Percentiles rank a stretch among this genome's conserved stretches.
Evolutionary conservation across 257 asterid genomes (phyloP).

Genomic region (Rehmannia glutinosa): DNA sequence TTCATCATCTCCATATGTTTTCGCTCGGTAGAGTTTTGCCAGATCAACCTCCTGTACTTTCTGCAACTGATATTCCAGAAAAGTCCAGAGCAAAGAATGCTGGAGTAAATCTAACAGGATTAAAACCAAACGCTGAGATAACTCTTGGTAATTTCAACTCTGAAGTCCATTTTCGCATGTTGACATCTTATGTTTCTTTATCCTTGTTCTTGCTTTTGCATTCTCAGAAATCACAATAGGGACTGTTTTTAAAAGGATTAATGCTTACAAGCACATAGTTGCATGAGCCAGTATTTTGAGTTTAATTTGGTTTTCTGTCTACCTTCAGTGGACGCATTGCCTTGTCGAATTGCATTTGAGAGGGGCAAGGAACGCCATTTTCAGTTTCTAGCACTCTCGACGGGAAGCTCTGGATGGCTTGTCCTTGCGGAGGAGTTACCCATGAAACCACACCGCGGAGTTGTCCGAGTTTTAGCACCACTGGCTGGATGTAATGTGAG

Average conservation of each 20-base stretch:
- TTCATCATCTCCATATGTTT: slow-evolving; percentile 81
- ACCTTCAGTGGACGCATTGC: slow-evolving; percentile 67
- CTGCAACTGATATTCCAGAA: slow-evolving; percentile 48
- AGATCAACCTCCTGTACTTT: slow-evolving; percentile 73
- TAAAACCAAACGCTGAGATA: slow-evolving; percentile 68
- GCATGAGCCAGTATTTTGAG: slow-evolving; percentile 3
- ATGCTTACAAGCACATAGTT: not conserved
- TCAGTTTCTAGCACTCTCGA: slow-evolving; percentile 61
- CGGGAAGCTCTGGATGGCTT: slow-evolving; percentile 86
- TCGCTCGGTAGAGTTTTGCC: slow-evolving; percentile 68
- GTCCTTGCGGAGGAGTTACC: slow-evolving; percentile 74
- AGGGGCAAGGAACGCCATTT: slow-evolving; percentile 95
- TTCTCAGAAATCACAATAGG: too few species aligned
- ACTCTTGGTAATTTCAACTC: slow-evolving; percentile 55
- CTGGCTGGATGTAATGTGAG: slow-evolving; percentile 95
- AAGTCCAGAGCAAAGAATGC: slow-evolving; percentile 70
- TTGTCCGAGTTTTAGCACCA: slow-evolving; percentile 83
- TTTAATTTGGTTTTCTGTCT: slow-evolving; percentile 21
- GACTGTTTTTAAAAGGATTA: not conserved
- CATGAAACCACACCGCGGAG: slow-evolving; percentile 51
- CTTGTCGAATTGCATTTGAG: slow-evolving; percentile 97
- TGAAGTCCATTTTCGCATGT: not conserved
- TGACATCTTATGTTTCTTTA: not conserved
- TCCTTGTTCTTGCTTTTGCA: not conserved
- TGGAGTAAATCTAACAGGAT: slow-evolving; percentile 51